Conservation (phyloP, 2,329 filamentous ascomycete genomes). For the Hymenotorrendiella dingleyae region DNA sequence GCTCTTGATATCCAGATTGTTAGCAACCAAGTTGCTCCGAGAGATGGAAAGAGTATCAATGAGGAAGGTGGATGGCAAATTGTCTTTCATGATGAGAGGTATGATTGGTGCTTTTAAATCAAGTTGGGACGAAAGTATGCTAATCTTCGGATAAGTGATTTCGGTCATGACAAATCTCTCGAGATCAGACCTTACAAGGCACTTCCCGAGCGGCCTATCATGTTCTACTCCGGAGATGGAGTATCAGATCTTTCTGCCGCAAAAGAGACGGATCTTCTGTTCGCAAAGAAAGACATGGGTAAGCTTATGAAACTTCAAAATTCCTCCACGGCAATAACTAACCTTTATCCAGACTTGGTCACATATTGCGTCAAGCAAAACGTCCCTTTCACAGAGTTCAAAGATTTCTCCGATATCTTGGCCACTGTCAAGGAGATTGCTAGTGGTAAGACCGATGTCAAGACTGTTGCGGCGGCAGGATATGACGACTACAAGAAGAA, state of each 20-base stretch:
- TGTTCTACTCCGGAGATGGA: conserved; percentile 94
- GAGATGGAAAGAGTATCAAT: conserved; percentile 67
- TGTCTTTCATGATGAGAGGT: conserved; percentile 80
- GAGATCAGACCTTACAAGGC: conserved; percentile 83
- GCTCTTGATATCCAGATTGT: conserved; percentile 80
- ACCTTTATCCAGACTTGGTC: conserved; percentile 61
- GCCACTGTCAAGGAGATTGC: conserved; percentile 70
- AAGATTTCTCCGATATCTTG: conserved; percentile 76
- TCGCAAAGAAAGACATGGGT: conserved; percentile 88
- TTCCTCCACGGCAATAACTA: conserved; percentile 8
- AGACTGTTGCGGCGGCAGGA: conserved; percentile 54
- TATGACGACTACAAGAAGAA: conserved; percentile 23
- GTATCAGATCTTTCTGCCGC: conserved; percentile 90
- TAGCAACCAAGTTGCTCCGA: conserved; percentile 69
- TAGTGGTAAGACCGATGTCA: conserved; percentile 63
- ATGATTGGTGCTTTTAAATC: conserved; percentile 18
- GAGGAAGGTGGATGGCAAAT: conserved; percentile 83
- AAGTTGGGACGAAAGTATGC: background rate
- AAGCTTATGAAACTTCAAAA: conserved; percentile 26
- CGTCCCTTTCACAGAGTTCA: conserved; percentile 82
- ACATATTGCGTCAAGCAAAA: conserved; percentile 78
- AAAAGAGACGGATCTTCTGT: conserved; percentile 85
- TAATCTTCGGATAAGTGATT: conserved; percentile 37
- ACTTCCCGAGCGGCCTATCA: conserved; percentile 68
- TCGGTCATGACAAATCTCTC: conserved; percentile 95